Conservation (phyloP, 441 rosid genomes). For the Breynia disticha region DNA sequence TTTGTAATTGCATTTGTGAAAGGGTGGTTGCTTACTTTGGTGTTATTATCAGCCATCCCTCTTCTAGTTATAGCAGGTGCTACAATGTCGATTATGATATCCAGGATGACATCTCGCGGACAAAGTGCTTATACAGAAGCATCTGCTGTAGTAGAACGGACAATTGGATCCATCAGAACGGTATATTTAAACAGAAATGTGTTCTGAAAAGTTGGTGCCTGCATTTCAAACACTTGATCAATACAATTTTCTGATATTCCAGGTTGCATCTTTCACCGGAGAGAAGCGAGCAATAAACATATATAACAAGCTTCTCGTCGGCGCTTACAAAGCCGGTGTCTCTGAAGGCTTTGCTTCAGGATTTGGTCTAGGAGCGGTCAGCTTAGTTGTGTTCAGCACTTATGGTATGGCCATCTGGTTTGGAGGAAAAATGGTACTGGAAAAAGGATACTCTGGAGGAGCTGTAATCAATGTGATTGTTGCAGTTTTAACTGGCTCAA, state of each 20-base stretch:
- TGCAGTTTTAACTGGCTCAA: slow-evolving; percentile 68
- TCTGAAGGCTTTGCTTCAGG: slow-evolving; percentile 65
- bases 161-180: slow-evolving; percentile 76
- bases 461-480: slow-evolving; percentile 55
- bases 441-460: slow-evolving; percentile 67
- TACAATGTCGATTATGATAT: slow-evolving; percentile 30
- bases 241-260: slow-evolving; percentile 4
- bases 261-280: slow-evolving; percentile 86
- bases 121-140: slow-evolving; percentile 69
- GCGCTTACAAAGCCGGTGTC: slow-evolving; percentile 54
- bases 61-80: slow-evolving; percentile 61
- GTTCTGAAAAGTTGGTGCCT: background rate
- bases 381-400: slow-evolving; percentile 35
- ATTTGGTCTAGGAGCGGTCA: slow-evolving; percentile 45
- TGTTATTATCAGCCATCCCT: slow-evolving; percentile 68
- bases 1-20: slow-evolving; percentile 51
- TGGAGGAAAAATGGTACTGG: slow-evolving; percentile 63
- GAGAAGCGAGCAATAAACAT: slow-evolving; percentile 52
- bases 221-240: too few relatives aligned
- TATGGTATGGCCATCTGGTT: slow-evolving; percentile 69
- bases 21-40: slow-evolving; percentile 82
- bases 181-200: slow-evolving; percentile 23
- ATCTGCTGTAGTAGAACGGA: slow-evolving; percentile 67
- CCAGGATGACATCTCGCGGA: slow-evolving; percentile 57
- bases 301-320: slow-evolving; percentile 47